phyloP scores from a whole-genome alignment of 75 land plant species.

The Chamaecyparis obtusa region DNA sequence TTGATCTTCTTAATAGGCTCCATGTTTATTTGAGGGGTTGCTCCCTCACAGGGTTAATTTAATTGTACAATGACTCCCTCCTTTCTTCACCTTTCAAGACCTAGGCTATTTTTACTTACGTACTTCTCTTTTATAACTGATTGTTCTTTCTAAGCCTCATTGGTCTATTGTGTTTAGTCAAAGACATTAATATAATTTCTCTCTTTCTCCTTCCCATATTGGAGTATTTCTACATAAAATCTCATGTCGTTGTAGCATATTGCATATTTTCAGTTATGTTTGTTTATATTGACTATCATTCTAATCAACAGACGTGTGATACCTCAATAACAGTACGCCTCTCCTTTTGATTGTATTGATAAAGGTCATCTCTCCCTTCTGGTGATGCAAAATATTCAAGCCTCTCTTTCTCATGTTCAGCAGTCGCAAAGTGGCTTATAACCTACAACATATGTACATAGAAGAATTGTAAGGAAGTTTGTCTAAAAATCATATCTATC shows the following conservation, averaged over 20 bases:
- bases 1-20: no score
- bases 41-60: no score
- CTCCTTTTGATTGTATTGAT: slow-evolving; percentile 93
- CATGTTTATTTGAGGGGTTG: no score
- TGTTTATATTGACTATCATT: neutral
- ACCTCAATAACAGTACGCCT: slow-evolving; percentile 90
- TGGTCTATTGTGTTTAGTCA: no score
- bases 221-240: neutral
- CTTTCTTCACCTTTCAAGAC: no score
- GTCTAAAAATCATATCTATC: neutral
- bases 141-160: no score
- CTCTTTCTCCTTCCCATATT: neutral
- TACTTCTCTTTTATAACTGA: no score
- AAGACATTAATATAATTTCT: no score
- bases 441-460: slow-evolving; percentile 34
- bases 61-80: no score
- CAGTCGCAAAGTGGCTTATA: slow-evolving; percentile 84
- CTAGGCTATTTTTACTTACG: no score
- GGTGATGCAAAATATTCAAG: slow-evolving; percentile 89
- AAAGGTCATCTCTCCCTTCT: slow-evolving; percentile 92
- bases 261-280: neutral
- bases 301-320: no score
- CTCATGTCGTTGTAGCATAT: neutral
- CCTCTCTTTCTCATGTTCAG: slow-evolving; percentile 93
- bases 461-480: neutral